These are phyloP conservation scores for Helicocarpus griseus DNA, from an alignment of 2,329 filamentous ascomycete genomes.

Conservation along the genomic window DNA sequence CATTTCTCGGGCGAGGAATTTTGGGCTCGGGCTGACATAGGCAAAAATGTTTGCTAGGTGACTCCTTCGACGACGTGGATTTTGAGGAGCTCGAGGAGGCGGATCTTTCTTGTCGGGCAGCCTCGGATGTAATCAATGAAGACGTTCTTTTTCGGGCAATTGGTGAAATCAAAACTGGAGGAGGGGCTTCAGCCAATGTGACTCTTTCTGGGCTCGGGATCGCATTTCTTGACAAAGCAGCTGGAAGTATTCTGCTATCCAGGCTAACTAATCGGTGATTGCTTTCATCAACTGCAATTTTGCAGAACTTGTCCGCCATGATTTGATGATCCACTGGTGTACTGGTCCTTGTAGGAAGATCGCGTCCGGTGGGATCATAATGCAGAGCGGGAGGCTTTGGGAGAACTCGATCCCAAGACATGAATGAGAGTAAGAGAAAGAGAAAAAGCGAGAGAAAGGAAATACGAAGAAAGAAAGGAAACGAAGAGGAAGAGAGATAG, in stretches of 20 bases:
- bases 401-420: constrained; percentile 41
- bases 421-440: constrained; percentile 16
- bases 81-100: constrained; percentile 28
- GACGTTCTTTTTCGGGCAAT: constrained; percentile 6
- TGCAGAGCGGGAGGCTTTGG: constrained; percentile 34
- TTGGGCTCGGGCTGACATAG: constrained; percentile 63
- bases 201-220: background rate
- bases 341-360: constrained; percentile 23
- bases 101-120: constrained; percentile 9
- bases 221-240: background rate
- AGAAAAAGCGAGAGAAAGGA: constrained; percentile 3
- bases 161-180: constrained; percentile 2
- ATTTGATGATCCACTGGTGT: constrained; percentile 34
- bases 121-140: constrained; percentile 4
- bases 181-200: background rate
- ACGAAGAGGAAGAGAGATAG: constrained; percentile 4
- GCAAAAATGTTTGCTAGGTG: constrained; percentile 46
- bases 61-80: constrained; percentile 28
- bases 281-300: constrained; percentile 16
- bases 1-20: constrained; percentile 61
- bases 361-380: constrained; percentile 28
- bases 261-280: background rate
- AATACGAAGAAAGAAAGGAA: background rate
- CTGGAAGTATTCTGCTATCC: background rate
- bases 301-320: constrained; percentile 26